A percentile compares a stretch with the other conserved stretches of the same genome.
Evolutionary conservation across 306 rosid genomes (phyloP).

Genomic region (Quercus parvula): DNA sequence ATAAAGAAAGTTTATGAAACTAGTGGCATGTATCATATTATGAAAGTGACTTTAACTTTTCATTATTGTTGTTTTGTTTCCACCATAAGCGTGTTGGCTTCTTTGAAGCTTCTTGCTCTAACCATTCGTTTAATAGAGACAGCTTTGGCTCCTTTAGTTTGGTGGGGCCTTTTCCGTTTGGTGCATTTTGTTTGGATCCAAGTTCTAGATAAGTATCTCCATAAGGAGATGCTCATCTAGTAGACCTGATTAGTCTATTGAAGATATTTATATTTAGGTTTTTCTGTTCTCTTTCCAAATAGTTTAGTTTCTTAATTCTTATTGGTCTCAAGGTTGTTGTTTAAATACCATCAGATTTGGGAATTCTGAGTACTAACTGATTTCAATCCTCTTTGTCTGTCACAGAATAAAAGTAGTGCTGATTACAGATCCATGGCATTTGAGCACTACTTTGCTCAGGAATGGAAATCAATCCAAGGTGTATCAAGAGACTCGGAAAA

Average conservation of each 20-base stretch:
- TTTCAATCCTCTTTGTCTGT: slow-evolving; percentile 23
- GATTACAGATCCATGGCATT: slow-evolving; percentile 50
- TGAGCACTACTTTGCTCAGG: slow-evolving; percentile 46
- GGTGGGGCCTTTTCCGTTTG: background rate
- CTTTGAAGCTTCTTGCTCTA: background rate
- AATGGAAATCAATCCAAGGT: slow-evolving; percentile 46
- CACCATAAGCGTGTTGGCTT: background rate
- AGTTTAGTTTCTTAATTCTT: background rate
- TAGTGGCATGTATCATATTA: background rate
- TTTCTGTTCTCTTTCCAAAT: background rate
- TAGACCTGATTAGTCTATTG: no score
- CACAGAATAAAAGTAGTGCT: slow-evolving; percentile 28
- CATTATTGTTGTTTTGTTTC: background rate
- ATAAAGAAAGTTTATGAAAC: background rate
- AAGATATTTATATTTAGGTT: no score
- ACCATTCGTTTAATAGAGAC: background rate
- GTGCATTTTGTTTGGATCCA: background rate
- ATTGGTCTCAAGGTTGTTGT: background rate
- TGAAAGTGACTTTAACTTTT: background rate
- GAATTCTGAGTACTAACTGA: slow-evolving; percentile 12
- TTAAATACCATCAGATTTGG: background rate
- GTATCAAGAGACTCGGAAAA: slow-evolving; percentile 43
- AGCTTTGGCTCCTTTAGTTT: background rate
- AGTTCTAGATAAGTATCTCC: background rate
- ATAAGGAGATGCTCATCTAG: background rate